Conservation (phyloP, 768 basidiomycete species). For the Inosperma sp. region DNA sequence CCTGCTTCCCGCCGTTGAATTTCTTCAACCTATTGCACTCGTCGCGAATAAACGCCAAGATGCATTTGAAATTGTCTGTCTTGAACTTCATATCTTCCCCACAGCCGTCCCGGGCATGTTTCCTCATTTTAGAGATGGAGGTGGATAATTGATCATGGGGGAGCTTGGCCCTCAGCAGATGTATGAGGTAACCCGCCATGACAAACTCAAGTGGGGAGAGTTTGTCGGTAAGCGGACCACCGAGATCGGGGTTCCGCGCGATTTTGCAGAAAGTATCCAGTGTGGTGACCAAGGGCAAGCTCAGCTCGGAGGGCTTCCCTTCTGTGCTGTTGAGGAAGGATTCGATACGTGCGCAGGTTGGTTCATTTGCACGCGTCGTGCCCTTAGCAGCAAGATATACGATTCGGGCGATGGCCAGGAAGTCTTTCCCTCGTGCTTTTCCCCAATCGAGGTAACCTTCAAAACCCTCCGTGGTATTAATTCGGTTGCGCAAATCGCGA, state of each 20-base stretch:
- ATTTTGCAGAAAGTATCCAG: constrained; percentile 24
- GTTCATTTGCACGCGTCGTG: constrained; percentile 14
- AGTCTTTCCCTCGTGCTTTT: constrained; percentile 42
- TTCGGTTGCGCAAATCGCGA: constrained; percentile 35
- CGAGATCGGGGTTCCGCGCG: constrained; percentile 9
- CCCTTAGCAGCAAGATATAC: constrained; percentile 24
- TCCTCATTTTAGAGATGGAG: constrained; percentile 35
- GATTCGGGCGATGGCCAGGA: constrained; percentile 40
- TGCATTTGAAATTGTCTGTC: constrained; percentile 14
- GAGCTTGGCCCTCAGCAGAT: constrained; percentile 28
- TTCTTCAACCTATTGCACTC: not conserved
- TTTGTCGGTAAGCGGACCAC: constrained; percentile 11
- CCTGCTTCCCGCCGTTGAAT: not conserved
- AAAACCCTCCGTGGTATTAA: constrained; percentile 33
- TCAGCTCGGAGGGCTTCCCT: not conserved
- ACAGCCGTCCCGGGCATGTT: not conserved
- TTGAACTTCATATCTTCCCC: constrained; percentile 6
- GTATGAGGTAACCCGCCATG: constrained; percentile 40
- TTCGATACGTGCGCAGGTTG: constrained; percentile 22
- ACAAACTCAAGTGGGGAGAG: constrained; percentile 28
- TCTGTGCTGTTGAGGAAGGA: constrained; percentile 19
- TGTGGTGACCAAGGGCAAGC: constrained; percentile 1
- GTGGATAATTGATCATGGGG: constrained; percentile 40
- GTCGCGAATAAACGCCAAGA: constrained; percentile 13
- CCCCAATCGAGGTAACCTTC: constrained; percentile 40